These are phyloP conservation scores for Tylopilus felleus DNA, from an alignment of 768 basidiomycete genomes.

Conservation along the genomic window DNA sequence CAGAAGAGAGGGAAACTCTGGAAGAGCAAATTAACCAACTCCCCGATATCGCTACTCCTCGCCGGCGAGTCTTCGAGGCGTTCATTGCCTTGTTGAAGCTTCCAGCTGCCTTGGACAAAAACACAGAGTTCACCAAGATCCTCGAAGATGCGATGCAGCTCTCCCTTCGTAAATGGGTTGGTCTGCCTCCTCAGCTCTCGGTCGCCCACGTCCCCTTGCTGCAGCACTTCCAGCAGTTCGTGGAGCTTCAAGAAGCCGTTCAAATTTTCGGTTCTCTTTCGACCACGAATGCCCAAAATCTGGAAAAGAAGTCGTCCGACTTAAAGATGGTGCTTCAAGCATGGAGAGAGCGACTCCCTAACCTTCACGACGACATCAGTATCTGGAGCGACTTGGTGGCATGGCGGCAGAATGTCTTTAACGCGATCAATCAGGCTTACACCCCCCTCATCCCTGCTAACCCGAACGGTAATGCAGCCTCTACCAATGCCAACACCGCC, in stretches of 20 bases:
- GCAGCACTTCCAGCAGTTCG: slow-evolving; percentile 98
- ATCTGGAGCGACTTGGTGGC: slow-evolving; percentile 99
- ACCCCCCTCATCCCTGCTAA: slow-evolving; percentile 78
- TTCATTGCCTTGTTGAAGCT: slow-evolving; percentile 86
- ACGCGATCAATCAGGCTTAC: slow-evolving; percentile 94
- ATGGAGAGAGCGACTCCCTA: slow-evolving; percentile 95
- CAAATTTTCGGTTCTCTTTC: slow-evolving; percentile 91
- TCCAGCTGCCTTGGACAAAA: slow-evolving; percentile 79
- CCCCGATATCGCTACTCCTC: slow-evolving; percentile 86
- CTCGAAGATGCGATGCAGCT: slow-evolving; percentile 97
- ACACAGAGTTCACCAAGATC: slow-evolving; percentile 80
- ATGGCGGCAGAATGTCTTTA: slow-evolving; percentile 98
- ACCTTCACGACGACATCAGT: slow-evolving; percentile 94
- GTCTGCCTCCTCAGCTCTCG: slow-evolving; percentile 80
- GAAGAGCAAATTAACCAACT: slow-evolving; percentile 80
- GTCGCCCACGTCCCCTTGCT: slow-evolving; percentile 92
- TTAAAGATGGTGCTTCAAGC: slow-evolving; percentile 95
- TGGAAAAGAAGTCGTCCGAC: slow-evolving; percentile 94
- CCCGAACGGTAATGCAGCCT: slow-evolving; percentile 47
- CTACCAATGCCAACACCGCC: slow-evolving; percentile 69
- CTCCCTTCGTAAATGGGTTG: slow-evolving; percentile 93
- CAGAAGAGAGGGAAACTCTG: slow-evolving; percentile 67
- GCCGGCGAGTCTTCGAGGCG: slow-evolving; percentile 96
- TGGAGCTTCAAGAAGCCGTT: slow-evolving; percentile 94
- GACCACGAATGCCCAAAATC: slow-evolving; percentile 78